Conservation (phyloP, 495 filamentous ascomycete genomes). For the Neurospora discreta region DNA sequence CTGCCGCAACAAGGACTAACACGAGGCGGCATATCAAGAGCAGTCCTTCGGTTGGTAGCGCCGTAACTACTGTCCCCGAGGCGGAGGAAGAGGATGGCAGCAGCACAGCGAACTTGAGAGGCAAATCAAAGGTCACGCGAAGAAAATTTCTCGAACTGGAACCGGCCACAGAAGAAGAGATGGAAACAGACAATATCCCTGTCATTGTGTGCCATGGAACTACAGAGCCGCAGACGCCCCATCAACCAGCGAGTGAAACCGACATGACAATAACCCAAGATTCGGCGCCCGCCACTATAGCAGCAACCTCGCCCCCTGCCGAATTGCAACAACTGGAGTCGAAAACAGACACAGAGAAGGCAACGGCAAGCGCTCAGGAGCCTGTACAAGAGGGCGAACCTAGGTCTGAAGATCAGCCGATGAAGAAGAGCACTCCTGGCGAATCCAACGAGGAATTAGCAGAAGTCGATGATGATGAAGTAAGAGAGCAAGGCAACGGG, state of each 20-base stretch:
- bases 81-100: slow-evolving; percentile 51
- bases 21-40: slow-evolving; percentile 63
- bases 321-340: background rate
- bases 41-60: slow-evolving; percentile 62
- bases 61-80: slow-evolving; percentile 60
- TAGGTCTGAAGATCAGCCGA: background rate
- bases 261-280: background rate
- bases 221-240: slow-evolving; percentile 6
- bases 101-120: background rate
- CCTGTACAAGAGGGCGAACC: background rate
- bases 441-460: background rate
- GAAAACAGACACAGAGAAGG: background rate
- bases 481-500: background rate
- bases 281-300: background rate
- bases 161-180: slow-evolving; percentile 26
- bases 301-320: background rate
- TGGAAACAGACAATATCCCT: slow-evolving; percentile 29
- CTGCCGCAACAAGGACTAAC: slow-evolving; percentile 41
- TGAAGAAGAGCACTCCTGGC: background rate
- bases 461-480: background rate
- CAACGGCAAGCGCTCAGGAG: background rate
- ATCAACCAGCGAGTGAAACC: slow-evolving; percentile 11
- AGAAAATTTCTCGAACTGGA: slow-evolving; percentile 3
- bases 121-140: background rate
- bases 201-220: slow-evolving; percentile 32